phyloP scores from a whole-genome alignment of 2,329 filamentous ascomycete genomes.

The Tympanopsis confertula region DNA sequence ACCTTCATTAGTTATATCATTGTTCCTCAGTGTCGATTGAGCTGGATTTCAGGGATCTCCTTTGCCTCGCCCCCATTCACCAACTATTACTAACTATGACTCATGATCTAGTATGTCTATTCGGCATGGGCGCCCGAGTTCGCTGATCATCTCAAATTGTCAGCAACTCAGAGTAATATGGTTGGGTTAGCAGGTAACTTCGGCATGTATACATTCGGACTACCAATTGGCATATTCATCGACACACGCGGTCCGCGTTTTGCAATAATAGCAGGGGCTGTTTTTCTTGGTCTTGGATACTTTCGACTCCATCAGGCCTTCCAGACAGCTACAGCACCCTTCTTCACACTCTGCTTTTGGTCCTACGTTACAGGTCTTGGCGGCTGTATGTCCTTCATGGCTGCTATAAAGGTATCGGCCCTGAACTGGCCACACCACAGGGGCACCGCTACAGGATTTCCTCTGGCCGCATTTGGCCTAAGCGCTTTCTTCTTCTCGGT shows the following conservation, averaged over 20 bases:
- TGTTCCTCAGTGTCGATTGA: neutral
- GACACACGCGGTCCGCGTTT: slow-evolving; percentile 72
- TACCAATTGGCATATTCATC: slow-evolving; percentile 79
- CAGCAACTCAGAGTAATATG: slow-evolving; percentile 81
- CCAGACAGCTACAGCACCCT: slow-evolving; percentile 49
- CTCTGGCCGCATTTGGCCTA: slow-evolving; percentile 81
- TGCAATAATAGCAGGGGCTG: slow-evolving; percentile 63
- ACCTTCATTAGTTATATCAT: neutral
- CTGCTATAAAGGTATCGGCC: slow-evolving; percentile 74
- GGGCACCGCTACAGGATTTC: slow-evolving; percentile 88
- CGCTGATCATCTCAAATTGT: slow-evolving; percentile 71
- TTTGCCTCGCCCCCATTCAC: slow-evolving; percentile 5
- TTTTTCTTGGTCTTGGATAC: slow-evolving; percentile 69
- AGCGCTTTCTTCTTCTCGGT: slow-evolving; percentile 94
- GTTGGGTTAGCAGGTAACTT: slow-evolving; percentile 79
- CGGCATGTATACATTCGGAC: slow-evolving; percentile 85
- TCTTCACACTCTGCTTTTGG: slow-evolving; percentile 63
- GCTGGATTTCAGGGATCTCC: neutral
- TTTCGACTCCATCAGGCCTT: slow-evolving; percentile 76
- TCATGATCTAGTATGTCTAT: slow-evolving; percentile 69
- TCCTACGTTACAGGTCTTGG: slow-evolving; percentile 78
- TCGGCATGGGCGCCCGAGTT: slow-evolving; percentile 97
- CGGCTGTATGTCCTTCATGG: slow-evolving; percentile 81
- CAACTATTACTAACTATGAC: slow-evolving; percentile 1
- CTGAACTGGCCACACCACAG: slow-evolving; percentile 85